These are phyloP conservation scores for Xylona heveae DNA, from an alignment of 495 filamentous ascomycete species.

Conservation along the genomic window DNA sequence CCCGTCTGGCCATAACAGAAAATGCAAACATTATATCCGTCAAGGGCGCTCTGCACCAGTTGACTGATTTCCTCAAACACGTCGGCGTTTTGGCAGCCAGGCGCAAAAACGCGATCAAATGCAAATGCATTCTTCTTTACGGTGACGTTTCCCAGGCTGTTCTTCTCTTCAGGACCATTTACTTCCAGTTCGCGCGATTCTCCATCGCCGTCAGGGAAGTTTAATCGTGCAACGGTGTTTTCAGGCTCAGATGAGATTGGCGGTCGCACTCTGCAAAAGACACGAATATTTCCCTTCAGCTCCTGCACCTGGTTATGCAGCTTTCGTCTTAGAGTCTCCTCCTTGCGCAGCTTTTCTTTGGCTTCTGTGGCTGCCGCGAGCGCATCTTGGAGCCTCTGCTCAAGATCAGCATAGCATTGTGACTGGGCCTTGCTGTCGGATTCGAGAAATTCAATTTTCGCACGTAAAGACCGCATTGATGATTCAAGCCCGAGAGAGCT, in stretches of 20 bases:
- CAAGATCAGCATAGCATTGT: constrained; percentile 52
- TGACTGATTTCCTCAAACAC: constrained; percentile 96
- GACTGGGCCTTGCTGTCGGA: constrained; percentile 72
- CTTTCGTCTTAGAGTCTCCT: constrained; percentile 78
- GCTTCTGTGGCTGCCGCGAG: constrained; percentile 40
- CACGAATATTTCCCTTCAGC: constrained; percentile 95
- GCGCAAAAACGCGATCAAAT: constrained; percentile 87
- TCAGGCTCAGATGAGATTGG: constrained; percentile 32
- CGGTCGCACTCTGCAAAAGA: constrained; percentile 94
- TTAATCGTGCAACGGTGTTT: constrained; percentile 43
- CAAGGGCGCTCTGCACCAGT: constrained; percentile 84
- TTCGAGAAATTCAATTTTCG: constrained; percentile 70
- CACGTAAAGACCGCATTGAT: constrained; percentile 48
- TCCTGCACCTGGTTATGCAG: constrained; percentile 97
- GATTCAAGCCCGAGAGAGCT: constrained; percentile 50
- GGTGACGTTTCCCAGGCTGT: constrained; percentile 50
- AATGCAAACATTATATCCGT: constrained; percentile 98
- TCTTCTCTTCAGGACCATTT: constrained; percentile 63
- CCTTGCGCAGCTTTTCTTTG: constrained; percentile 66
- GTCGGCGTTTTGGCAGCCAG: constrained; percentile 52
- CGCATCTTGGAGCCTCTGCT: constrained; percentile 58
- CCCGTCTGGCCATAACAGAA: constrained; percentile 98
- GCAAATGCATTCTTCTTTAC: constrained; percentile 66
- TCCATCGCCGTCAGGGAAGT: constrained; percentile 51
- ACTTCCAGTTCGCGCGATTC: constrained; percentile 76